Conservation (phyloP, 345 rosid species). For the Hibiscus syriacus region DNA sequence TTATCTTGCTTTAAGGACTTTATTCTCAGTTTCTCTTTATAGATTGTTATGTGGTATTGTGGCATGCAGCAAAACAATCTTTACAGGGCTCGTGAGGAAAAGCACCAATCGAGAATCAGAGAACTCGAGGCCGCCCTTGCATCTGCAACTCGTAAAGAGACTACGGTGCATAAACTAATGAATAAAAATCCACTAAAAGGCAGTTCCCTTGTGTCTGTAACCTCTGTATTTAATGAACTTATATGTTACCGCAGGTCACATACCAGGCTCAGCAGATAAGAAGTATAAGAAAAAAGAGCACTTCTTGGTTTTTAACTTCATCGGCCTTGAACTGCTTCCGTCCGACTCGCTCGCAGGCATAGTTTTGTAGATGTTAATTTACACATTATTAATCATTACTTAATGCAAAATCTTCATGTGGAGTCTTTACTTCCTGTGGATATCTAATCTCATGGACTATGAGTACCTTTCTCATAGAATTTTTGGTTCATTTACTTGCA, state of each 20-base stretch:
- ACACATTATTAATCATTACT: neutral
- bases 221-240: conserved; percentile 11
- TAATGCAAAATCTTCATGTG: neutral
- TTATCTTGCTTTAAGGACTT: neutral
- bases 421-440: neutral
- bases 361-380: neutral
- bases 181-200: neutral
- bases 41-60: conserved; percentile 9
- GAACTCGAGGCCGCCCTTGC: conserved; percentile 95
- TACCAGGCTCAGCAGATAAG: conserved; percentile 48
- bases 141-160: conserved; percentile 54
- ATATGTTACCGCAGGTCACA: conserved; percentile 33
- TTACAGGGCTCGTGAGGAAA: conserved; percentile 85
- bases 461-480: neutral
- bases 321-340: neutral
- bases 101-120: conserved; percentile 70
- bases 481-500: neutral
- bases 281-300: conserved; percentile 27
- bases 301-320: neutral
- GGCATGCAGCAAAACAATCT: conserved; percentile 76
- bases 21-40: neutral
- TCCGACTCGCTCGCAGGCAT: neutral
- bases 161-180: conserved; percentile 37
- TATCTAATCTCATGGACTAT: neutral
- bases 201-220: neutral